These are phyloP conservation scores for Acanthamoeba royreba DNA, from an alignment of 208 protist species.

Conservation along the genomic window DNA sequence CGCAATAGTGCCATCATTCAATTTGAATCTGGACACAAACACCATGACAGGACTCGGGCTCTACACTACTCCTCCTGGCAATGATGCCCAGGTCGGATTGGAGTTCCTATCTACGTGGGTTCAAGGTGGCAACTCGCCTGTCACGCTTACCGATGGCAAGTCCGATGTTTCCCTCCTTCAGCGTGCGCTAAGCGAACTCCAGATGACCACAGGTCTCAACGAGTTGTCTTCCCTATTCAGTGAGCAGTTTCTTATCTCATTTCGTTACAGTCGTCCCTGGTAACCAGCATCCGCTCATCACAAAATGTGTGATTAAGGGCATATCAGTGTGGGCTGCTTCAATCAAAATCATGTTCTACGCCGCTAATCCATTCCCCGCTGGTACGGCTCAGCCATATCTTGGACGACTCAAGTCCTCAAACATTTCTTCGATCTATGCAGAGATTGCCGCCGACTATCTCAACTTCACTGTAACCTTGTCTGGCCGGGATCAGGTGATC, in stretches of 20 bases:
- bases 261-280: background rate
- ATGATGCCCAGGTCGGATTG: background rate
- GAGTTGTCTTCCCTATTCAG: background rate
- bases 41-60: background rate
- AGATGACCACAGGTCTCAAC: background rate
- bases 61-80: background rate
- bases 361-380: background rate
- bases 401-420: background rate
- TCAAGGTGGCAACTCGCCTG: background rate
- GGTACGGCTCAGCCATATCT: background rate
- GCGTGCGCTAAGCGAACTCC: background rate
- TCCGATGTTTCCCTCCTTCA: background rate
- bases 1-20: background rate
- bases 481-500: background rate
- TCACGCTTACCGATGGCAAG: background rate
- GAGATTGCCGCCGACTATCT: background rate
- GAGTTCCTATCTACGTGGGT: background rate
- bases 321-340: background rate
- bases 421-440: background rate
- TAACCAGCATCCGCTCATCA: background rate
- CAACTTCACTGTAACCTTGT: background rate
- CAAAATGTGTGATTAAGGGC: background rate
- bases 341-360: background rate
- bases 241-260: background rate
- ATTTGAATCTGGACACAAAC: background rate